Evolutionary conservation across 108 stramenopile genomes (phyloP), one percentile per base, ranked within the genome.

Genomic region (Nannochloropsis salina): DNA sequence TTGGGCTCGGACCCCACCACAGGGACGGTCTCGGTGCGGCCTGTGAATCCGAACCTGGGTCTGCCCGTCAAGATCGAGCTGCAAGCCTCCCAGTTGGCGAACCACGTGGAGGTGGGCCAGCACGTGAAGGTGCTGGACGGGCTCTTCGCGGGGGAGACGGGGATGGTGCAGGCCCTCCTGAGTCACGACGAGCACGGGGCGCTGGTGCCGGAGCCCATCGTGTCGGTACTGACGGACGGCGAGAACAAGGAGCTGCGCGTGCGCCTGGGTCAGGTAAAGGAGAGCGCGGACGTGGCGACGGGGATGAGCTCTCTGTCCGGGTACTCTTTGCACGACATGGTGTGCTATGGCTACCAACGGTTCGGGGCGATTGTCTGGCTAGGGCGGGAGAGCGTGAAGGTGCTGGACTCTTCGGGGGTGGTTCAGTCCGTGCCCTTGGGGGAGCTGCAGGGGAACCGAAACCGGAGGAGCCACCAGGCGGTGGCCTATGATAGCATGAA

Each of bases 111-210:
- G 80, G 92, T 95, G 15, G 98, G 96, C 81, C 93, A 92, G 12
- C 96, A 97, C 89, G 98, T 98, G 18, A 97, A 97, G 90, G 96
- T 98, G 11, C 94, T 93, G 42, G 95, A 95, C 87, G 96, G 98
- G 31, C 89, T 93, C 9, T 96, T 97, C 89, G 93, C 94, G 41
- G 97, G 96, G 84, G 96, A 97, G 88, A 98, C 98, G 21, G 98
- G 61, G 86, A 94, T 92, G 74, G 96, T 98, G 4, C 61, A 74
- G 61, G 61, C 61, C 61, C 61, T 74, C 20, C n/a, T 74, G 61
- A n/a, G 15, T 4, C 20, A n/a, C 3, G 61, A 74, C 61, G 61
- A 74, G 61, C 15, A 74, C 61, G 61, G 61, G 61, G 20, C 15
- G 61, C 61, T 2, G 61, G 61, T n/a, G 20, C n/a, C 61, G 5